phyloP scores from a whole-genome alignment of 2,329 filamentous ascomycete genomes.

The Phaeosphaeria sp. region DNA sequence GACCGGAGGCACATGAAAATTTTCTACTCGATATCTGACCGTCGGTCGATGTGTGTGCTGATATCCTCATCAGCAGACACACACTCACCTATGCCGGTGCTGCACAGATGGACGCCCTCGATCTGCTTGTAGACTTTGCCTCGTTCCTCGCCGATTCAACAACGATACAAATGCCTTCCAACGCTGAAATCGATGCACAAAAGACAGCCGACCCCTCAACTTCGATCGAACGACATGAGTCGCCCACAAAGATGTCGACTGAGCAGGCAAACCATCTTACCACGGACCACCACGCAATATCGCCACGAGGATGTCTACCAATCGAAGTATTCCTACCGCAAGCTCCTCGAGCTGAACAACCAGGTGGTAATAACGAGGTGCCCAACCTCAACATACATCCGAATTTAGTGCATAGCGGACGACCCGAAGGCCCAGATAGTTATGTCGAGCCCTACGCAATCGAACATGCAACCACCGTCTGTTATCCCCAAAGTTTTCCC shows the following conservation, averaged over 20 bases:
- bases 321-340: neutral
- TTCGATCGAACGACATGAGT: neutral
- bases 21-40: neutral
- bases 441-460: neutral
- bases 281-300: neutral
- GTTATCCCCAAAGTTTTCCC: neutral
- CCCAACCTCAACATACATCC: neutral
- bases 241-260: neutral
- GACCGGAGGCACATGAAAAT: neutral
- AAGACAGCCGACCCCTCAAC: neutral
- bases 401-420: neutral
- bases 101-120: constrained; percentile 22
- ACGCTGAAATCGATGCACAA: neutral
- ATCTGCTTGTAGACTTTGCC: constrained; percentile 24
- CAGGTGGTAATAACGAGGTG: neutral
- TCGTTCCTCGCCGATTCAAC: constrained; percentile 1
- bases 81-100: neutral
- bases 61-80: neutral
- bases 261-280: neutral
- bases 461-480: neutral
- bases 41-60: neutral
- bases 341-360: neutral
- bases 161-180: neutral
- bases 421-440: neutral
- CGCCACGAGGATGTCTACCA: neutral